Evolutionary conservation across 163 green algal species (phyloP), one percentile per base, ranked within the genome.

Genomic region (Coccomyxa subellipsoidea): DNA sequence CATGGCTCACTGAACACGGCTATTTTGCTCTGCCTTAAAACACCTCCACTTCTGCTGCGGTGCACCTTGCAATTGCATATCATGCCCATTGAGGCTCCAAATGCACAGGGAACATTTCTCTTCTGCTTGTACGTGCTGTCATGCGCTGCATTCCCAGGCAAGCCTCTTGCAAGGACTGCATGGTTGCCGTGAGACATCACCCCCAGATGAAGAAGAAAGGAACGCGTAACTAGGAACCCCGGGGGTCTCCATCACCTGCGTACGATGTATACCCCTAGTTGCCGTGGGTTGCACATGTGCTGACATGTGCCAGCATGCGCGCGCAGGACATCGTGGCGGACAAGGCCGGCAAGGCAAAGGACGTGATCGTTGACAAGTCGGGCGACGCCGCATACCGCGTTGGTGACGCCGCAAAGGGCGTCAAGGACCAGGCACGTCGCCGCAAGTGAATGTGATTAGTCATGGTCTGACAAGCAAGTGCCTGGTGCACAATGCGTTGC

Each of bases 331-430:
- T 54, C 27, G 27, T 78, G 71, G 31, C 27, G 0, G 71, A 40
- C 31, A 78, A 78, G 21, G 69, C n/a, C 7, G 69, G 69, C 69
- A 75, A 75, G 69, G 69, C n/a, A 0, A 75, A 75, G 69, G 69
- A 34, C 27, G 69, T 38, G 69, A 78, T 54, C 7, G 71, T 40
- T 40, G 71, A 78, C 71, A 78, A 78, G 71, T 10, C 32, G n/a
- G 71, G 34, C 23, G 71, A 39, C 34, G 34, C 31, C 71, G 31
- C 32, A 31, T 31, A 78, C 34, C 23, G 29, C n/a, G 71, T 40
- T n/a, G 71, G 34, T 38, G 71, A 78, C 32, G 35, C 71, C 31
- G 35, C 71, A 3, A 78, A 78, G 71, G 32, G 32, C 32, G 71
- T 18, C 21, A 39, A 54, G n/a, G n/a, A n/a, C n/a, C n/a, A n/a